Evolutionary conservation across 2,329 filamentous ascomycete species (phyloP).

Genomic region (Lachnellula occidentalis): DNA sequence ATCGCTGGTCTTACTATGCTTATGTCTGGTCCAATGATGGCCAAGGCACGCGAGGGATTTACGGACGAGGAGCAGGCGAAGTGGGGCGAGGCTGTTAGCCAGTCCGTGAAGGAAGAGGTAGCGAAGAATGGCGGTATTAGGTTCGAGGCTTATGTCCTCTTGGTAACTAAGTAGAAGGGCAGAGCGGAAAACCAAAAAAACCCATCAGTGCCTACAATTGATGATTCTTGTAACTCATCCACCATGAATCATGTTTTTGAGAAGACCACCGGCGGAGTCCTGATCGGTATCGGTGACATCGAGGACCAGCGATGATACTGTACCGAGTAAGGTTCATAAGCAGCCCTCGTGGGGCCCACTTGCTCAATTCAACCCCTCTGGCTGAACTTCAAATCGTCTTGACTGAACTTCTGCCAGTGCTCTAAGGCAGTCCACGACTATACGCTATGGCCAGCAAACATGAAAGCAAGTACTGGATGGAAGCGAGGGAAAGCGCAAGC

Average conservation of each 20-base stretch:
- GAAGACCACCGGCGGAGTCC: not conserved
- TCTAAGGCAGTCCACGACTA: too few relatives aligned
- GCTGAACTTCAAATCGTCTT: too few relatives aligned
- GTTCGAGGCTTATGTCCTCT: not conserved
- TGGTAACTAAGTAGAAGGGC: not conserved
- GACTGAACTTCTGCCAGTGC: too few relatives aligned
- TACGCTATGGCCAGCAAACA: too few relatives aligned
- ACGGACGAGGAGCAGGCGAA: not conserved
- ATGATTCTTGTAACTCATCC: not conserved
- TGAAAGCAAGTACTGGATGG: too few relatives aligned
- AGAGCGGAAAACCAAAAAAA: too few relatives aligned
- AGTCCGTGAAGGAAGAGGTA: slow-evolving; percentile 1
- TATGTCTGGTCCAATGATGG: slow-evolving; percentile 29
- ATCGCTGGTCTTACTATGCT: slow-evolving; percentile 27
- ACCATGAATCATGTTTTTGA: not conserved
- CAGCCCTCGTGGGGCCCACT: too few relatives aligned
- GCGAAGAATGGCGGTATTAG: slow-evolving; percentile 1
- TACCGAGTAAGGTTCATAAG: too few relatives aligned
- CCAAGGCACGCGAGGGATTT: slow-evolving; percentile 24
- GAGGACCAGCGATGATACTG: not conserved
- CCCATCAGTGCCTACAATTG: not conserved
- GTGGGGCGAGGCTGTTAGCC: not conserved
- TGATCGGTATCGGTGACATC: not conserved
- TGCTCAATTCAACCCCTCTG: too few relatives aligned
- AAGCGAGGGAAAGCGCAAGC: too few relatives aligned